These are phyloP conservation scores for Geotrichum fermentans DNA, from an alignment of 1,139 yeast species.

Conservation along the genomic window DNA sequence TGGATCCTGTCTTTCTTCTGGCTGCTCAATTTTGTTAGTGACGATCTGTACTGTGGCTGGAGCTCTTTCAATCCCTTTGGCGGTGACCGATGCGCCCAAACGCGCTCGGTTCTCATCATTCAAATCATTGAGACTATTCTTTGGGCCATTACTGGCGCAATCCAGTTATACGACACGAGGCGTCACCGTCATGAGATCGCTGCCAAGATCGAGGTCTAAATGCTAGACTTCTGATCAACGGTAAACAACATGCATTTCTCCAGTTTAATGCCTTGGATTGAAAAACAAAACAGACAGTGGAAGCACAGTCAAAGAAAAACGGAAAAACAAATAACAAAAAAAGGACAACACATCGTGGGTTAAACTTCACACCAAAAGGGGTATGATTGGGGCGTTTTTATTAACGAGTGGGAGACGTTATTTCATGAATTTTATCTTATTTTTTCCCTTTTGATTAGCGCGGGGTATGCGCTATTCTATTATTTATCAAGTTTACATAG, in stretches of 20 bases:
- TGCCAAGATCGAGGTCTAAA: slow-evolving; percentile 16
- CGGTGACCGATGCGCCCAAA: slow-evolving; percentile 32
- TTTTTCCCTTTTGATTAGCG: too few relatives aligned
- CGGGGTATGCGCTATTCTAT: too few relatives aligned
- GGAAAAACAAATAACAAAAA: neutral
- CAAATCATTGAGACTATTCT: slow-evolving; percentile 30
- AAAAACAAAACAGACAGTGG: neutral
- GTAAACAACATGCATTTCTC: too few relatives aligned
- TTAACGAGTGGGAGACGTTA: too few relatives aligned
- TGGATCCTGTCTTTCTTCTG: slow-evolving; percentile 34
- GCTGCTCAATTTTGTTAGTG: slow-evolving; percentile 29
- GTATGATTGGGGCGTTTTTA: too few relatives aligned
- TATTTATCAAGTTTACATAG: too few relatives aligned
- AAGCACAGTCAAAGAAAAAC: too few relatives aligned
- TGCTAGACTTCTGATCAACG: neutral
- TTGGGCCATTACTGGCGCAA: slow-evolving; percentile 31
- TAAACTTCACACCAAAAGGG: too few relatives aligned
- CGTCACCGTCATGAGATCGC: slow-evolving; percentile 16
- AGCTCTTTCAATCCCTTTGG: slow-evolving; percentile 35
- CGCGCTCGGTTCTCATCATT: slow-evolving; percentile 31
- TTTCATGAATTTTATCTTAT: too few relatives aligned
- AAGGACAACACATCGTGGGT: neutral
- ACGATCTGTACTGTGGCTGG: slow-evolving; percentile 30
- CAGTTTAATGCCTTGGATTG: neutral
- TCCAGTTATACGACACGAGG: slow-evolving; percentile 22